phyloP scores from a whole-genome alignment of 1,284 basidiomycete genomes.

The Kwoniella shivajii region DNA sequence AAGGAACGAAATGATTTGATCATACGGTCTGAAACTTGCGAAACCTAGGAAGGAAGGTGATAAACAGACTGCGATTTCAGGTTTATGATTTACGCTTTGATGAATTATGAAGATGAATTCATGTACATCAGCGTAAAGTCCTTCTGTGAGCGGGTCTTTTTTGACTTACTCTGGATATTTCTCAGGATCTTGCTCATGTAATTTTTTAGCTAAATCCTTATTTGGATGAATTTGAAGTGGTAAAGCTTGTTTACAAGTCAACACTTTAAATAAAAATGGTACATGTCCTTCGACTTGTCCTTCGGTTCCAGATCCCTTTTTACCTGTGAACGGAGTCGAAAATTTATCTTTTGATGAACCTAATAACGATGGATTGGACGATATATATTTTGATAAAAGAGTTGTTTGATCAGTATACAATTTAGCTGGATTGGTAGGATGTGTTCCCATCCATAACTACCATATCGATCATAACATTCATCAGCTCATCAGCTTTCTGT shows the following conservation, averaged over 20 bases:
- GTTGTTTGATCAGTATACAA: constrained; percentile 20
- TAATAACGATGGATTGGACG: constrained; percentile 21
- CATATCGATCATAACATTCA: background rate
- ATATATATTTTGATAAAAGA: constrained; percentile 26
- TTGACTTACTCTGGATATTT: constrained; percentile 34
- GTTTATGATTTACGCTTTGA: constrained; percentile 55
- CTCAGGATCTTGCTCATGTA: constrained; percentile 39
- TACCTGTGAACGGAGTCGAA: constrained; percentile 25
- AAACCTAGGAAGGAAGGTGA: constrained; percentile 79
- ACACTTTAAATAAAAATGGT: constrained; percentile 47
- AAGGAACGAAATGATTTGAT: constrained; percentile 25
- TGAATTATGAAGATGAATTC: background rate
- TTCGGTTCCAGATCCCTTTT: constrained; percentile 18
- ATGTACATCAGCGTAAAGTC: background rate
- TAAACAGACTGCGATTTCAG: constrained; percentile 92
- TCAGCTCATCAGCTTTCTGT: background rate
- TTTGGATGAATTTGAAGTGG: constrained; percentile 46
- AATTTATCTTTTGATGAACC: constrained; percentile 30
- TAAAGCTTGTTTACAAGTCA: constrained; percentile 44
- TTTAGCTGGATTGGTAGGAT: constrained; percentile 38
- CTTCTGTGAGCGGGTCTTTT: background rate
- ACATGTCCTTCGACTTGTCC: constrained; percentile 34
- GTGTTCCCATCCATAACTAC: constrained; percentile 45
- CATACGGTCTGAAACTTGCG: constrained; percentile 26
- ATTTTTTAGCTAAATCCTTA: constrained; percentile 36